Evolutionary conservation across 2,329 filamentous ascomycete genomes (phyloP).

Genomic region (Exserohilum rostratum): DNA sequence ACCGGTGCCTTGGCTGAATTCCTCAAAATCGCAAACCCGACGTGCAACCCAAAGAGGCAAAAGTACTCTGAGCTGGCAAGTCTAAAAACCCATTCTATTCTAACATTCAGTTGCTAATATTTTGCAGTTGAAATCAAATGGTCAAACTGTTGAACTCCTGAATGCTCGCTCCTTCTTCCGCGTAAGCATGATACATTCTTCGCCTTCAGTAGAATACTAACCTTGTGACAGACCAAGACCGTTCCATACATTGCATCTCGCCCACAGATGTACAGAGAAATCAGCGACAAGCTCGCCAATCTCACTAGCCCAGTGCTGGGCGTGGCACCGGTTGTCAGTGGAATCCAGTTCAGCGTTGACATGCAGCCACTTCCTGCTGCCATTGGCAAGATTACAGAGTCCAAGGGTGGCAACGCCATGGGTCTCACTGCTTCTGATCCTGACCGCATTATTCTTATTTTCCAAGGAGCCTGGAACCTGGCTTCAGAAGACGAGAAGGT

Average conservation of each 20-base stretch:
- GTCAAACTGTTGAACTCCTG: slow-evolving; percentile 15
- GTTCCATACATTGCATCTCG: slow-evolving; percentile 33
- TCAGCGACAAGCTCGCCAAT: slow-evolving; percentile 36
- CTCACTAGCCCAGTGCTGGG: slow-evolving; percentile 35
- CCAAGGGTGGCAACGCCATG: slow-evolving; percentile 34
- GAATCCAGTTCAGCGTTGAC: slow-evolving; percentile 29
- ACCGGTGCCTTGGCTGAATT: slow-evolving; percentile 42
- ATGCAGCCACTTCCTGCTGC: slow-evolving; percentile 31
- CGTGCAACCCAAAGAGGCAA: slow-evolving; percentile 30
- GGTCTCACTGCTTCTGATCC: slow-evolving; percentile 28
- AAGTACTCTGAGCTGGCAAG: slow-evolving; percentile 44
- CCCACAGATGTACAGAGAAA: slow-evolving; percentile 44
- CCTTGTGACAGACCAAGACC: slow-evolving; percentile 27
- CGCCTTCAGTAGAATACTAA: slow-evolving; percentile 7
- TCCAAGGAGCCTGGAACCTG: slow-evolving; percentile 26
- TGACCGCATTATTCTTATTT: slow-evolving; percentile 29
- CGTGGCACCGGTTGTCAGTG: slow-evolving; percentile 10
- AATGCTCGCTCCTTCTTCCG: slow-evolving; percentile 29
- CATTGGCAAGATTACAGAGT: slow-evolving; percentile 24
- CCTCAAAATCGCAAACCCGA: slow-evolving; percentile 32
- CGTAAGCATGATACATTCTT: slow-evolving; percentile 13
- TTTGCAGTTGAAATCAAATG: slow-evolving; percentile 22
- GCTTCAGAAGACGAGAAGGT: slow-evolving; percentile 21
- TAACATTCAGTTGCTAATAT: neutral
- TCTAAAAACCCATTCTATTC: neutral